A percentile compares a stretch with the other conserved stretches of the same genome.
Conservation (phyloP, 352 stramenopile genomes). For the Phytophthora fragariaefolia region DNA sequence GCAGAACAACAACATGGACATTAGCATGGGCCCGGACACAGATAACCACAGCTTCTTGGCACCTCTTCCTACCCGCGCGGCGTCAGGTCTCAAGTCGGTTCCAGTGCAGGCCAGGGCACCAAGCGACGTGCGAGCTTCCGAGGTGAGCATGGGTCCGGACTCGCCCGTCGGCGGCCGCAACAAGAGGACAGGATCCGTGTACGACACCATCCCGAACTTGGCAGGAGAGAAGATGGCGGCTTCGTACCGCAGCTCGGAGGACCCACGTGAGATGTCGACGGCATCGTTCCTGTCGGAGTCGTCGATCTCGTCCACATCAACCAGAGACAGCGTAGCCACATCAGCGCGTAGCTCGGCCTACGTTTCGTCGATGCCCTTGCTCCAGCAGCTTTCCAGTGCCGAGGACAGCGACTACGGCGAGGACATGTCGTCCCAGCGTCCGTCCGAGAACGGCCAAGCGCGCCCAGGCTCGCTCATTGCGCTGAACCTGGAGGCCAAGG, state of each 20-base stretch:
- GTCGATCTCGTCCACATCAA: conserved; percentile 32
- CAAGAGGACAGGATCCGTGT: conserved; percentile 42
- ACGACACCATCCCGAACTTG: conserved; percentile 38
- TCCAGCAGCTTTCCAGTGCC: conserved; percentile 36
- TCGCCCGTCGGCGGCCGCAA: conserved; percentile 26
- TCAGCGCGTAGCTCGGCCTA: conserved; percentile 24
- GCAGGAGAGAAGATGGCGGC: conserved; percentile 34
- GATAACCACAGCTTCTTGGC: conserved; percentile 37
- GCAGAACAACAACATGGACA: conserved; percentile 26
- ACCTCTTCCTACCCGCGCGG: conserved; percentile 10
- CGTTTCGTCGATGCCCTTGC: conserved; percentile 33
- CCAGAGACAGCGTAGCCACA: conserved; percentile 27
- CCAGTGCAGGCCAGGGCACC: not conserved
- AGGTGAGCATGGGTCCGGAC: conserved; percentile 40
- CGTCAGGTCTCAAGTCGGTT: not conserved
- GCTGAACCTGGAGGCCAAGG: conserved; percentile 42
- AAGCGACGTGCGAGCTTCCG: conserved; percentile 19
- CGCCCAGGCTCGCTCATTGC: conserved; percentile 49
- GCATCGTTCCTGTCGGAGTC: conserved; percentile 38
- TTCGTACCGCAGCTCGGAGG: conserved; percentile 23
- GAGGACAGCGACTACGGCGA: conserved; percentile 40
- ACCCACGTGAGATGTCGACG: conserved; percentile 22
- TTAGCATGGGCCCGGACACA: conserved; percentile 35
- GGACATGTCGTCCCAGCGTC: conserved; percentile 28
- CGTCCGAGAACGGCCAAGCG: conserved; percentile 31